Percentiles rank a stretch among this genome's conserved stretches.
These are phyloP conservation scores for Fusarium xylarioides DNA, from an alignment of 2,329 filamentous ascomycete genomes.

Conservation along the genomic window DNA sequence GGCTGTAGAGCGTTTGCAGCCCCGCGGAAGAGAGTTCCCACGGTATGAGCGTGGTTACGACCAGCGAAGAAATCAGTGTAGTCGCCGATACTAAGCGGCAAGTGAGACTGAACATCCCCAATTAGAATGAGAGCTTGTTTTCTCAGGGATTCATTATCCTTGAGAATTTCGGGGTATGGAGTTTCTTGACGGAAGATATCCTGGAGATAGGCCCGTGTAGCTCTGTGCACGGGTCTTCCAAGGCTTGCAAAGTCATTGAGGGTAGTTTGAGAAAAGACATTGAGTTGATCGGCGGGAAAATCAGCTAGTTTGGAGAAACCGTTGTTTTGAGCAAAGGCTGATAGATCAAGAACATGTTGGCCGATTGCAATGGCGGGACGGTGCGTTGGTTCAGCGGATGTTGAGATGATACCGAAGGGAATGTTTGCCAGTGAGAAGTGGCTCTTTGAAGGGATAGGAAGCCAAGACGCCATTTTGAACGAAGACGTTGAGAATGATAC, in stretches of 20 bases:
- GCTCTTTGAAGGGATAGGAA: neutral
- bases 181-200: constrained; percentile 67
- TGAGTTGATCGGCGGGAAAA: constrained; percentile 36
- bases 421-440: constrained; percentile 72
- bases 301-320: constrained; percentile 50
- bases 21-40: constrained; percentile 77
- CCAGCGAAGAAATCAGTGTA: constrained; percentile 89
- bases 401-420: constrained; percentile 83
- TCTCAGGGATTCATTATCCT: constrained; percentile 46
- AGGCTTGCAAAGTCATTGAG: constrained; percentile 55
- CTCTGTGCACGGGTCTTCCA: constrained; percentile 72
- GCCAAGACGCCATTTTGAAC: constrained; percentile 15
- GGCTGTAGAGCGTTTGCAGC: constrained; percentile 78
- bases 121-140: constrained; percentile 44
- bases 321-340: constrained; percentile 60
- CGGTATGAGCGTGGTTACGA: constrained; percentile 75
- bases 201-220: constrained; percentile 73
- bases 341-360: constrained; percentile 74
- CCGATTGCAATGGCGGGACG: constrained; percentile 78
- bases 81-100: constrained; percentile 81
- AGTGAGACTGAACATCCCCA: constrained; percentile 66
- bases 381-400: constrained; percentile 60
- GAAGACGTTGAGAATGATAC: neutral
- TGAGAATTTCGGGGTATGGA: constrained; percentile 46
- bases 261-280: constrained; percentile 43